Evolutionary conservation across 331 rosid species (phyloP), one percentile per base, ranked within the genome.

Genomic region (Ulmus americana): DNA sequence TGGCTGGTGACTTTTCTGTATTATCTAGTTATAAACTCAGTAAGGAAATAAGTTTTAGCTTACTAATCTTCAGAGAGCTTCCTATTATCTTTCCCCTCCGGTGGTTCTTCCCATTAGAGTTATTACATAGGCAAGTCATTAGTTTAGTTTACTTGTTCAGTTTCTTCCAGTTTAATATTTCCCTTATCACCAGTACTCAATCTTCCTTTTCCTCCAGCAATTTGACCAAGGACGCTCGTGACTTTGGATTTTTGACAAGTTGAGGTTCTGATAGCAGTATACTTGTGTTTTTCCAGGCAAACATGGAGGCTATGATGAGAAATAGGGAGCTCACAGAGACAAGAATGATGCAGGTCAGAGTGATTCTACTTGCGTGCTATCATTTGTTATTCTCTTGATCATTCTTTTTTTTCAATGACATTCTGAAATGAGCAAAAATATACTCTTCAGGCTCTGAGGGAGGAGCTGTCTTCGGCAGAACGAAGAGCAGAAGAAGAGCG

Each of bases 401-500:
- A 28, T 59, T 35, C 73, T 65, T 50, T 61, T 67, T 45, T 57
- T 62, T 62, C 46, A 39, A 47, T 59, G 52, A 70, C 56, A 64
- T 15, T 20, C 14, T 81, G 60, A 66, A 55, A 40, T 9, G 48
- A 54, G 49, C 28, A 50, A 53, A 61, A 69, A 7, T 51, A 15
- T 72, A 58, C 73, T 59, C 39, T 48, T 44, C 70, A 94, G 98
- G 98, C 98, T 76, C 45, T 94, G 69, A 72, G 97, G 74, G 98
- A 94, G 80, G 98, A 94, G 83, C 82, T 94, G 45, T 83, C 97
- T 63, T 79, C 95, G 59, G 95, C 80, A 57, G 98, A 94, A 73
- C 90, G 98, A 61, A 86, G 97, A 81, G 97, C 95, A 45, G 98
- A 94, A 74, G 97, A 90, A 73, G 98, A 94, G 90, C 95, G 75